A percentile compares a stretch with the other conserved stretches of the same genome.
These are phyloP conservation scores for Nadsonia commutata DNA, from an alignment of 1,139 yeast genomes.

Conservation along the genomic window DNA sequence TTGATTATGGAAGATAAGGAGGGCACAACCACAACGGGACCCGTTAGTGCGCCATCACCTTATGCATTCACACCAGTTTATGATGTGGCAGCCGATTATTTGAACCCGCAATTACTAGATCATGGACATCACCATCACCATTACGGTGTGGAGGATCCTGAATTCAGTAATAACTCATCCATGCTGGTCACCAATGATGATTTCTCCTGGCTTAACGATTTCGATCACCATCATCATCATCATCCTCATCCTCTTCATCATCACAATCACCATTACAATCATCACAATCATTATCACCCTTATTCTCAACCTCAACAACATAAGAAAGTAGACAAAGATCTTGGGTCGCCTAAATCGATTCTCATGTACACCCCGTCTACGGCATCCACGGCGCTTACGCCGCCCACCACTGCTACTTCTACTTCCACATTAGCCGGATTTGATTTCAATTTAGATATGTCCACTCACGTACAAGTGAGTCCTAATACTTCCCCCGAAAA, in stretches of 20 bases:
- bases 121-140: too few relatives aligned
- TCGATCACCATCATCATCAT: not conserved
- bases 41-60: not conserved
- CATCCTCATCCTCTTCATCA: constrained; percentile 4
- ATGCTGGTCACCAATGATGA: constrained; percentile 6
- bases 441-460: not conserved
- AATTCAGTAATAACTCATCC: not conserved
- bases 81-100: constrained; percentile 10
- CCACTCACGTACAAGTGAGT: not conserved
- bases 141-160: constrained; percentile 3
- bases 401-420: too few relatives aligned
- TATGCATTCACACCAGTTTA: not conserved
- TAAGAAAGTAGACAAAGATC: too few relatives aligned
- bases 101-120: constrained; percentile 21
- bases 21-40: not conserved
- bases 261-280: not conserved
- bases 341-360: not conserved
- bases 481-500: not conserved
- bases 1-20: not conserved
- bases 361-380: not conserved
- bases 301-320: too few relatives aligned
- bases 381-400: not conserved
- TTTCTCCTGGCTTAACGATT: constrained; percentile 9
- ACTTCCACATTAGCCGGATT: not conserved
- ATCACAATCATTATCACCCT: not conserved